Evolutionary conservation across 2,329 filamentous ascomycete species (phyloP), one percentile per base, ranked within the genome.

Genomic region (Neonectria punicea): DNA sequence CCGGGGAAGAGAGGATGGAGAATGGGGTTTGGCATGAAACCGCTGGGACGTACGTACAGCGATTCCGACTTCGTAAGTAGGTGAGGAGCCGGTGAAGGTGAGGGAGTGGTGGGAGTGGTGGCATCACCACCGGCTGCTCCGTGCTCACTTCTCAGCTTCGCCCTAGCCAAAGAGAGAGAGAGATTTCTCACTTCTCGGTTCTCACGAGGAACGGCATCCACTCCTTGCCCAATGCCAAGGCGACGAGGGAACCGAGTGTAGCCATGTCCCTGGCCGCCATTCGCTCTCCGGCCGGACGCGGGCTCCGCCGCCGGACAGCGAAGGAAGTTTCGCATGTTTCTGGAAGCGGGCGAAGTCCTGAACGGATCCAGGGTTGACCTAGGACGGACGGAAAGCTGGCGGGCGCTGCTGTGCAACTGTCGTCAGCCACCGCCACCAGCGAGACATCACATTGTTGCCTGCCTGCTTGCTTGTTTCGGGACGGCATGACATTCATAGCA

Each of bases 171-270:
- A 36, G 34, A 36, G 16, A 18, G 39, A 8, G 16, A 41, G 16
- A 41, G 16, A 41, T 41, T 41, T 41, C 39, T 43, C 39, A 43
- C n/a, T 20, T 43, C 16, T 43, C 39, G 10, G 46, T 58, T 53
- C 60, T 58, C 53, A 56, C 43, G 30, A 63, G 49, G 60, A 63
- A 63, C 53, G 47, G 46, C 53, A 63, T 63, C 53, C 60, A 63
- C 60, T 39, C 30, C 8, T 46, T 22, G 47, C 47, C 49, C 44
- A 46, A 13, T 41, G 54, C 53, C 34, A 55, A 30, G 34, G 34
- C 9, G 32, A 34, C 32, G 32, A 34, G 32, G 25, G 25, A 34
- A 11, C 10, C 10, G 32, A 34, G 32, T 34, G 32, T 34, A 16
- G 44, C 20, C 30, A 46, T 32, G 18, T 30, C 36, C 36, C 36